phyloP scores from a whole-genome alignment of 2,329 filamentous ascomycete genomes.

The Reticulascus tulasneorum region DNA sequence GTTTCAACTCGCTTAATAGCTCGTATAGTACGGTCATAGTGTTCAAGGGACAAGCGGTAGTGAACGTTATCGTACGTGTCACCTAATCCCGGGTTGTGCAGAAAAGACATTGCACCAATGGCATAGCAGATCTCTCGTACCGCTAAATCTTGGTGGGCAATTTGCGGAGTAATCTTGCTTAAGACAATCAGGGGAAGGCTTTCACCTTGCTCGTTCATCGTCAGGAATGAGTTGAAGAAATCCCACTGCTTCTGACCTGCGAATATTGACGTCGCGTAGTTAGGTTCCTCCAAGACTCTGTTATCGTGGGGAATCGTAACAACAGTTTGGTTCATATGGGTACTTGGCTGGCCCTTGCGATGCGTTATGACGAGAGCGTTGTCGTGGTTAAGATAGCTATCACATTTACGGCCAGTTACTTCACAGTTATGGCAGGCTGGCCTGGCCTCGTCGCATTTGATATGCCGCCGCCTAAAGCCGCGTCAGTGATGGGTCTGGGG shows the following conservation, averaged over 20 bases:
- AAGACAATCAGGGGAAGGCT: conserved; percentile 1
- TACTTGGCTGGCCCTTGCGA: background rate
- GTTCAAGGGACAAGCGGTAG: conserved; percentile 4
- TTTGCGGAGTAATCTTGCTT: conserved; percentile 1
- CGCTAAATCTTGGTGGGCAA: background rate
- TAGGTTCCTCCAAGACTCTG: conserved; percentile 1
- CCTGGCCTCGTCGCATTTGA: conserved; percentile 40
- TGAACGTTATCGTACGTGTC: background rate
- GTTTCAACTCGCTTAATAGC: conserved; percentile 1
- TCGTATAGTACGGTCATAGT: conserved; percentile 4
- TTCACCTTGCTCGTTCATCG: conserved; percentile 3
- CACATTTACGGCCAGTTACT: conserved; percentile 4
- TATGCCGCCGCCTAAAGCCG: conserved; percentile 25
- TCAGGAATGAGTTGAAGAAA: conserved; percentile 5
- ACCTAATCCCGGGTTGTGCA: background rate
- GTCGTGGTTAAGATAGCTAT: conserved; percentile 2
- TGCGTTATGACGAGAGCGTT: background rate
- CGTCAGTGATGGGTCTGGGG: background rate
- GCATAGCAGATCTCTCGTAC: conserved; percentile 7
- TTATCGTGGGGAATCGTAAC: background rate
- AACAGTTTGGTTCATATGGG: background rate
- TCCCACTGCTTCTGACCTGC: conserved; percentile 8
- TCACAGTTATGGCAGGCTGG: conserved; percentile 34
- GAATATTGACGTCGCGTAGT: conserved; percentile 6
- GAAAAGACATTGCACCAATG: conserved; percentile 1